Evolutionary conservation across 495 filamentous ascomycete species (phyloP).

Genomic region (Penicillium pulvis): DNA sequence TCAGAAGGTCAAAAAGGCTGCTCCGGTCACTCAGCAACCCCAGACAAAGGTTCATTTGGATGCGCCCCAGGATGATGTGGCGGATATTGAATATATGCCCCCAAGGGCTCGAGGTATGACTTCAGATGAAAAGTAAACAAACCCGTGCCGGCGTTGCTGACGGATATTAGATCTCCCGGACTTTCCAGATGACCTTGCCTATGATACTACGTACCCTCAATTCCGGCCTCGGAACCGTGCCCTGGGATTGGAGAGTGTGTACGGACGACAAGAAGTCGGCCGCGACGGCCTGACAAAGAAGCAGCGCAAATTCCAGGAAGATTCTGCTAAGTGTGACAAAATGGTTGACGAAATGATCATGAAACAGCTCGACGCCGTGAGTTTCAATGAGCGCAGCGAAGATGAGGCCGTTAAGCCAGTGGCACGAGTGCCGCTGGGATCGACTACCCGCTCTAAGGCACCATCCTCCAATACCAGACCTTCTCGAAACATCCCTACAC

Average conservation of each 20-base stretch:
- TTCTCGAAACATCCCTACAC: constrained; percentile 40
- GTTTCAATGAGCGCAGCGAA: constrained; percentile 49
- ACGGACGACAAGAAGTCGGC: constrained; percentile 64
- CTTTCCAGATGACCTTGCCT: constrained; percentile 72
- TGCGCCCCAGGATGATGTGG: constrained; percentile 59
- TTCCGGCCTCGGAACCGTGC: constrained; percentile 67
- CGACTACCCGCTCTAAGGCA: constrained; percentile 27
- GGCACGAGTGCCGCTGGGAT: constrained; percentile 19
- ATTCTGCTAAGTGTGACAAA: constrained; percentile 41
- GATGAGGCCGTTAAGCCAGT: constrained; percentile 25
- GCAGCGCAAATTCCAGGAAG: constrained; percentile 63
- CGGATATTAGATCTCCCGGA: constrained; percentile 64
- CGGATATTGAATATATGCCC: constrained; percentile 77
- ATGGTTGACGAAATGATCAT: constrained; percentile 62
- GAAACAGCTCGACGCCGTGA: constrained; percentile 59
- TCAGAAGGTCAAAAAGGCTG: constrained; percentile 50
- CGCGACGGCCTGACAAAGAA: constrained; percentile 67
- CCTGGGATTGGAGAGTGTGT: constrained; percentile 59
- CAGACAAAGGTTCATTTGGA: constrained; percentile 34
- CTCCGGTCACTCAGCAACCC: constrained; percentile 38
- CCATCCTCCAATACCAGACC: constrained; percentile 28
- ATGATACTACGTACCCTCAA: constrained; percentile 54
- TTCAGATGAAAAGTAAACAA: not conserved
- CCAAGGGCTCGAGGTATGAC: constrained; percentile 58
- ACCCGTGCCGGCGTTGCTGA: constrained; percentile 42